Conservation (phyloP, 257 asterid genomes). For the Nicotiana obtusifolia region DNA sequence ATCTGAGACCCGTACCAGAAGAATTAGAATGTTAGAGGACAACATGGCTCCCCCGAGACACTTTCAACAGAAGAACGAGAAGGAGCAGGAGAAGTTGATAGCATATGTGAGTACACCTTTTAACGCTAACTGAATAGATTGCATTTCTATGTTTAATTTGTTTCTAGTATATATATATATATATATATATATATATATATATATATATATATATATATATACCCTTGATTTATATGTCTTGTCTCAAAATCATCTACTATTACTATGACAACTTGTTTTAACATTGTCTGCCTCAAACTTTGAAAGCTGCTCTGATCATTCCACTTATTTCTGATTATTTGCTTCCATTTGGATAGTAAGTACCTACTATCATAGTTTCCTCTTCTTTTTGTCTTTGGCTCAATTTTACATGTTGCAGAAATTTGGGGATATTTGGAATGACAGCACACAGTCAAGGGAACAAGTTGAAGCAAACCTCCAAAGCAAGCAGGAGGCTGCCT, state of each 20-base stretch:
- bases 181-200: background rate
- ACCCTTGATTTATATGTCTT: background rate
- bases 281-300: background rate
- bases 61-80: conserved; percentile 57
- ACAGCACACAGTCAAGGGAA: conserved; percentile 60
- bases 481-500: conserved; percentile 56
- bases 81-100: conserved; percentile 50
- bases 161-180: background rate
- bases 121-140: background rate
- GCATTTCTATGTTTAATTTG: background rate
- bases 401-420: conserved; percentile 8
- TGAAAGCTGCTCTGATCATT: background rate
- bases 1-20: conserved; percentile 55
- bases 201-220: no score
- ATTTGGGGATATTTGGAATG: conserved; percentile 65
- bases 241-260: background rate
- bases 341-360: no score
- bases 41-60: conserved; percentile 60
- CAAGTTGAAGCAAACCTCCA: conserved; percentile 54
- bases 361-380: background rate
- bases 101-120: conserved; percentile 40
- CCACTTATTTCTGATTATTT: no score
- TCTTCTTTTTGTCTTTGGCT: background rate
- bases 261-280: no score
- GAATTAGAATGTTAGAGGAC: conserved; percentile 55